Base-by-base conservation (phyloP, 1,284 basidiomycete genomes). In the Agaricales sp. region DNA sequence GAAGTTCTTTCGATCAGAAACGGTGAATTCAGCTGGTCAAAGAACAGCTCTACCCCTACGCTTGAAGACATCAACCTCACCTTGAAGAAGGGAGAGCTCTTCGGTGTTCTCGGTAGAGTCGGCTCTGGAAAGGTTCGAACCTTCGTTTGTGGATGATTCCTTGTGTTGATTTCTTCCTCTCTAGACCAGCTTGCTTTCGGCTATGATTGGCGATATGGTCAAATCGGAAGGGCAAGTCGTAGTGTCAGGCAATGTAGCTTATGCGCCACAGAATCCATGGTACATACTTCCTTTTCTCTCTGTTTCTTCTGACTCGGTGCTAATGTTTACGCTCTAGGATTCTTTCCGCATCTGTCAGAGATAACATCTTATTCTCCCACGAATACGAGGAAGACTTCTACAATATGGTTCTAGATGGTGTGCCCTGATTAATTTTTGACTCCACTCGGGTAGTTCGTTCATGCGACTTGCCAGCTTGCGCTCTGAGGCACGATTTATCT, bases 211-310 rank as follows among this genome's bases (percentile, higher is more conserved):
- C 2, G 93, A 96, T 55, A 94, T 97, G 92, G 74, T 70, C 18
- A 78, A 84, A 46, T 67, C 67, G 3, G 84, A 90, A 22, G 94
- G 94, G 1, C 71, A 77, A 13, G 78, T 94, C 1, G 68, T 70
- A 0, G 58, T 96, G 0, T 74, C 73, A 16, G 93, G 93, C 1
- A 79, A 70, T 6, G 70, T 95, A n/a, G 83, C 92, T 0, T 97
- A 95, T 66, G 92, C 90, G 13, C 79, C 83, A 21, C 94, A 97
- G 60, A 87, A 83, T 58, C 88, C 92, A 24, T 97, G 93, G 89
- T 82, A 55, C 38, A 72, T 56, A 3, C 18, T 2, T 13, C 47
- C 53, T 57, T 43, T 43, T 55, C 41, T 46, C 48, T 20, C 47
- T 21, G 30, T 14, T 23, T 24, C 3, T 21, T 4, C 11, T 19